A percentile compares a stretch with the other conserved stretches of the same genome.
Evolutionary conservation across 768 basidiomycete species (phyloP).

Genomic region (Wakefieldia striispora): DNA sequence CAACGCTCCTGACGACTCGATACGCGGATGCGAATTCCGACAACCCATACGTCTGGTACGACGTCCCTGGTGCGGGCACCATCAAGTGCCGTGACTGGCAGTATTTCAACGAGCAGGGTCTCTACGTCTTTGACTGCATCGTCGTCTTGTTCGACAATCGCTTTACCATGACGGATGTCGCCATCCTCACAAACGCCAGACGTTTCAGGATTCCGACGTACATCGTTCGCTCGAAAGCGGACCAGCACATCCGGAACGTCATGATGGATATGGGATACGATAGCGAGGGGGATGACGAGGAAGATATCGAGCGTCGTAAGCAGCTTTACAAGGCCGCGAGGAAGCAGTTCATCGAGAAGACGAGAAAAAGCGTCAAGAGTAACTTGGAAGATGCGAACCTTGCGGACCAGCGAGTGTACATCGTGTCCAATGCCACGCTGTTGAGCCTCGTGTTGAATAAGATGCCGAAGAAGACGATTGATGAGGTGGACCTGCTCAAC

Average conservation of each 20-base stretch:
- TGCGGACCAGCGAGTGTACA: conserved; percentile 27
- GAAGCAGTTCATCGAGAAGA: conserved; percentile 14
- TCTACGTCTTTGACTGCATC: conserved; percentile 26
- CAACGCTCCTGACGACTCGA: conserved; percentile 13
- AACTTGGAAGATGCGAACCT: conserved; percentile 25
- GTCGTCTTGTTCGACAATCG: conserved; percentile 22
- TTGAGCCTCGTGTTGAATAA: conserved; percentile 16
- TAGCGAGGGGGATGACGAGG: conserved; percentile 15
- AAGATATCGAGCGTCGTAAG: conserved; percentile 9
- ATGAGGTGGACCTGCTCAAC: conserved; percentile 22
- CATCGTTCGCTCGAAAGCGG: conserved; percentile 23
- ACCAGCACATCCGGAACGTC: conserved; percentile 21
- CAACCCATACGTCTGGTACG: conserved; percentile 22
- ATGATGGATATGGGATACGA: conserved; percentile 21
- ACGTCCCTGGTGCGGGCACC: conserved; percentile 22
- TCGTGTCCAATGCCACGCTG: conserved; percentile 23
- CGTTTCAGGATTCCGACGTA: conserved; percentile 20
- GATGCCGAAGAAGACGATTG: conserved; percentile 18
- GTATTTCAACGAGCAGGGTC: conserved; percentile 23
- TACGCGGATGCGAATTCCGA: conserved; percentile 14
- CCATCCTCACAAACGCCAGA: conserved; percentile 16
- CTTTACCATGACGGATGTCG: conserved; percentile 21
- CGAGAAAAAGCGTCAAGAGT: conserved; percentile 13
- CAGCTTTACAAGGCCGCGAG: conserved; percentile 10
- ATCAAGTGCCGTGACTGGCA: conserved; percentile 20